A percentile compares a stretch with the other conserved stretches of the same genome.
These are phyloP conservation scores for Diaporthe caulivora DNA, from an alignment of 2,329 filamentous ascomycete genomes.

Conservation along the genomic window DNA sequence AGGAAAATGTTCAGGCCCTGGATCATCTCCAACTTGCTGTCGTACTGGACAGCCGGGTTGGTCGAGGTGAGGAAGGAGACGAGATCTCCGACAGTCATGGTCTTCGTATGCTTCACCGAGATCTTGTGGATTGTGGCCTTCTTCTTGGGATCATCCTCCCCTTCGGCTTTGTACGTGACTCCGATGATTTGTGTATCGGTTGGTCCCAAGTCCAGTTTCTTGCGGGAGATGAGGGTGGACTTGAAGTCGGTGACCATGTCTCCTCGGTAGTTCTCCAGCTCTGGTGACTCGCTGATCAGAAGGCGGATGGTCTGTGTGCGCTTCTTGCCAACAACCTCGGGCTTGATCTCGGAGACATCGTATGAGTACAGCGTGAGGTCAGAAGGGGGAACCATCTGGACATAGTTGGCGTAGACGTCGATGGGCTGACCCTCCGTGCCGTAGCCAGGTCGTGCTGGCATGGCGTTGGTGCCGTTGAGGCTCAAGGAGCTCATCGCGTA, in stretches of 20 bases:
- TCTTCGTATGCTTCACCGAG: conserved; percentile 43
- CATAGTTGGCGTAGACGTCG: conserved; percentile 46
- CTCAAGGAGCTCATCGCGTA: conserved; percentile 4
- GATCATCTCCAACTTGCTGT: conserved; percentile 59
- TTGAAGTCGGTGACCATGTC: conserved; percentile 51
- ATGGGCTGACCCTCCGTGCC: conserved; percentile 41
- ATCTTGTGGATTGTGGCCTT: conserved; percentile 42
- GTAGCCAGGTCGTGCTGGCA: conserved; percentile 42
- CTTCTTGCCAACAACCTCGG: conserved; percentile 41
- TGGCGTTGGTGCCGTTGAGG: conserved; percentile 2
- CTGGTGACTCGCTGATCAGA: conserved; percentile 42
- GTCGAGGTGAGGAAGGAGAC: conserved; percentile 47
- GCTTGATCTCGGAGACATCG: conserved; percentile 39
- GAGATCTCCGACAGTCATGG: conserved; percentile 44
- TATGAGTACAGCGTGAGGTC: conserved; percentile 43
- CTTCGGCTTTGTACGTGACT: conserved; percentile 47
- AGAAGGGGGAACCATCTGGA: conserved; percentile 38
- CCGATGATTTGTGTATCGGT: background rate
- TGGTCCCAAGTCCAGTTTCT: conserved; percentile 40
- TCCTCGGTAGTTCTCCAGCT: conserved; percentile 36
- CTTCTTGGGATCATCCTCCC: conserved; percentile 45
- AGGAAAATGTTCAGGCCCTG: conserved; percentile 81
- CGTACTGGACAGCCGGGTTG: conserved; percentile 40
- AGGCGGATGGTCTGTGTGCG: conserved; percentile 41
- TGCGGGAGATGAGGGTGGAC: conserved; percentile 48